Evolutionary conservation across 768 basidiomycete genomes (phyloP).

Genomic region (Leccinum pellstonianum): DNA sequence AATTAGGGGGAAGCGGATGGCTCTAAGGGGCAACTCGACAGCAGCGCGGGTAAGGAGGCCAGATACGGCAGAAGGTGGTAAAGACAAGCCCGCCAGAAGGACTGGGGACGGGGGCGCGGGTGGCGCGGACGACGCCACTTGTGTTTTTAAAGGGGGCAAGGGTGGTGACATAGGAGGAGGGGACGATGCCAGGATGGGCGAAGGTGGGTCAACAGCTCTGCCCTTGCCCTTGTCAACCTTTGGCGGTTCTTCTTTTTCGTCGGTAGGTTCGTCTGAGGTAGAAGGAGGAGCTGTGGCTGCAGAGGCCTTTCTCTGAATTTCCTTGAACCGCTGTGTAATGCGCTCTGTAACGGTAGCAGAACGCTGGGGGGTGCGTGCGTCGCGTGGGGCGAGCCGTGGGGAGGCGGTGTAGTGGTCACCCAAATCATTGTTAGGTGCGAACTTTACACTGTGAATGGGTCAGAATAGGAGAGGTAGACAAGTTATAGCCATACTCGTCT

Average conservation of each 20-base stretch:
- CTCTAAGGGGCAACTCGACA: conserved; percentile 63
- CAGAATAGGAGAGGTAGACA: conserved; percentile 1
- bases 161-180: conserved; percentile 67
- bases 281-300: conserved; percentile 31
- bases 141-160: conserved; percentile 46
- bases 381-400: conserved; percentile 60
- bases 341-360: conserved; percentile 85
- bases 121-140: conserved; percentile 36
- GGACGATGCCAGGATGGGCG: conserved; percentile 39
- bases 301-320: conserved; percentile 62
- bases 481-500: conserved; percentile 70
- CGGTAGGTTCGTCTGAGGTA: conserved; percentile 26
- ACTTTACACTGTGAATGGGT: conserved; percentile 64
- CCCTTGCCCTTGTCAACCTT: conserved; percentile 87
- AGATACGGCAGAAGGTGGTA: conserved; percentile 64
- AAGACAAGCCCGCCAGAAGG: conserved; percentile 70
- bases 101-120: conserved; percentile 53
- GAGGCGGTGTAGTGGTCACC: conserved; percentile 82
- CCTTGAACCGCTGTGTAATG: conserved; percentile 78
- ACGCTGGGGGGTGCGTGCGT: conserved; percentile 54
- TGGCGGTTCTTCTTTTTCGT: conserved; percentile 35
- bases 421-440: conserved; percentile 67
- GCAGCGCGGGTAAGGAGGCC: conserved; percentile 70
- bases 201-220: conserved; percentile 49
- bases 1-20: conserved; percentile 73